These are phyloP conservation scores for Aschersonia sp. DNA, from an alignment of 2,329 filamentous ascomycete species.

Conservation along the genomic window DNA sequence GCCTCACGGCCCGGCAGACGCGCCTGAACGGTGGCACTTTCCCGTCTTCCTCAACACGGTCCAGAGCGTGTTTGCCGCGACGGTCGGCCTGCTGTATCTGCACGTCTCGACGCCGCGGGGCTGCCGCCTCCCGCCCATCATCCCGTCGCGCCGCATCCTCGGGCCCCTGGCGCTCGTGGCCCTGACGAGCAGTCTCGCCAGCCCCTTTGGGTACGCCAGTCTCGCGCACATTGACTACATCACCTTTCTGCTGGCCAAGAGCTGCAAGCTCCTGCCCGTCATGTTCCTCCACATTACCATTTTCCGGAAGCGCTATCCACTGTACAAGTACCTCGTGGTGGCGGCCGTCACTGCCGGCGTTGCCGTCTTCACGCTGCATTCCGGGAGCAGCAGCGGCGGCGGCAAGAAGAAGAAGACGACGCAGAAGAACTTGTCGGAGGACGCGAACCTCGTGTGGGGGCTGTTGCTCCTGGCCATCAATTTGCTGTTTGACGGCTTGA, in stretches of 20 bases:
- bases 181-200: conserved; percentile 74
- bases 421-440: conserved; percentile 25
- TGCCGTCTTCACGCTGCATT: conserved; percentile 85
- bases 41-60: conserved; percentile 93
- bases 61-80: conserved; percentile 77
- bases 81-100: conserved; percentile 73
- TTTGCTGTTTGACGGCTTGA: conserved; percentile 86
- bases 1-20: conserved; percentile 50
- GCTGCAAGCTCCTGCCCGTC: conserved; percentile 95
- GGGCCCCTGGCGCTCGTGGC: conserved; percentile 71
- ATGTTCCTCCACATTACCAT: conserved; percentile 93
- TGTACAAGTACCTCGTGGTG: conserved; percentile 95
- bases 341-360: conserved; percentile 83
- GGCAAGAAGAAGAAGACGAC: conserved; percentile 29
- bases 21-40: conserved; percentile 73
- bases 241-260: conserved; percentile 93
- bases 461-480: conserved; percentile 76
- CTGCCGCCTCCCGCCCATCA: conserved; percentile 43
- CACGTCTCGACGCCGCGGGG: conserved; percentile 40
- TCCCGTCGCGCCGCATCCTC: conserved; percentile 63
- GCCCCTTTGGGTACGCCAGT: conserved; percentile 89
- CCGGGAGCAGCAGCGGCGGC: conserved; percentile 22
- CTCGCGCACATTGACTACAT: conserved; percentile 95
- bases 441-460: conserved; percentile 59
- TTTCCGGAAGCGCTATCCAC: conserved; percentile 75